These are phyloP conservation scores for Pholiota molesta DNA, from an alignment of 768 basidiomycete genomes.

Conservation along the genomic window DNA sequence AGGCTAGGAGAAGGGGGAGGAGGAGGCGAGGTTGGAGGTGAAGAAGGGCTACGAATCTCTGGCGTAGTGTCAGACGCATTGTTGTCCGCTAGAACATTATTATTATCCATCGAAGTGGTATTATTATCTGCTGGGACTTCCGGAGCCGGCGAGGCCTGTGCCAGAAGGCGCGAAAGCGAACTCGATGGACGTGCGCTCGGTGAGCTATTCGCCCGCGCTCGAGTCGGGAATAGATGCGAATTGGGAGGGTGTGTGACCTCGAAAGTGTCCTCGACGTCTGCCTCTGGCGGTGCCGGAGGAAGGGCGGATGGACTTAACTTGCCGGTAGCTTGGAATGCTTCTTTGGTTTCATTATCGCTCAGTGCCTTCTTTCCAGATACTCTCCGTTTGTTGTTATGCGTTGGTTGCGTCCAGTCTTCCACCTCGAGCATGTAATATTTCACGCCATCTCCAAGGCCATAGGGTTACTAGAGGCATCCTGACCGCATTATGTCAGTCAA, in stretches of 20 bases:
- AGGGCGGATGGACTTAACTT: conserved; percentile 41
- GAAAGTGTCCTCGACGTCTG: conserved; percentile 77
- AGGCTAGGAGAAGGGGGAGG: conserved; percentile 39
- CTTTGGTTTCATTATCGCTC: conserved; percentile 39
- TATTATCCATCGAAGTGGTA: background rate
- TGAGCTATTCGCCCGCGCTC: conserved; percentile 67
- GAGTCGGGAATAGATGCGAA: conserved; percentile 65
- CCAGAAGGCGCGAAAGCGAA: conserved; percentile 77
- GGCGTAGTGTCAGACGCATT: conserved; percentile 6
- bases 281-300: conserved; percentile 64
- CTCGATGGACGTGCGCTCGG: conserved; percentile 69
- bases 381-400: conserved; percentile 59
- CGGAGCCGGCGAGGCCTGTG: conserved; percentile 62
- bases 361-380: conserved; percentile 53
- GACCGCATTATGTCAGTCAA: conserved; percentile 32
- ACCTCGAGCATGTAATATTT: conserved; percentile 95
- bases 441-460: conserved; percentile 82
- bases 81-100: background rate
- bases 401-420: conserved; percentile 89
- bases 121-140: conserved; percentile 31
- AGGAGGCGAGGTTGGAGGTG: conserved; percentile 36
- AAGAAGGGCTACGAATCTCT: conserved; percentile 32
- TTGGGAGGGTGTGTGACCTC: conserved; percentile 65
- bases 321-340: conserved; percentile 26
- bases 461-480: conserved; percentile 90